These are phyloP conservation scores for Puccinia novopanici DNA, from an alignment of 1,284 basidiomycete genomes.

Conservation along the genomic window DNA sequence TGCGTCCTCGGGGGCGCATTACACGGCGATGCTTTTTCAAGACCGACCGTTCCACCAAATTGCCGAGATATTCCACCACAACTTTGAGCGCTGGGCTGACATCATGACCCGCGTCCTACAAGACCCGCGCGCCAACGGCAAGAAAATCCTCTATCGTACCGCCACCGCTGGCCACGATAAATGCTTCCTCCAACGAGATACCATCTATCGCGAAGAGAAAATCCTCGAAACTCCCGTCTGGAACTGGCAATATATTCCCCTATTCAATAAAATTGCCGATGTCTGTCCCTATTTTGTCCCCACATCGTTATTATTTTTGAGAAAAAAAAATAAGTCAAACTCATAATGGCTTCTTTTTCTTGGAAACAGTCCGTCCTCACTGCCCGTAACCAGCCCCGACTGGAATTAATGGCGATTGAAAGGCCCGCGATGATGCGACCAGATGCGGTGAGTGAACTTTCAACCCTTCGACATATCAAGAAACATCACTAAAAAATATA, in stretches of 20 bases:
- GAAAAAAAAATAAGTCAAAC: too few relatives aligned
- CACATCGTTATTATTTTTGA: neutral
- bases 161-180: conserved; percentile 45
- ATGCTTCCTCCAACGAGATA: conserved; percentile 13
- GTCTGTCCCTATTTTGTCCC: neutral
- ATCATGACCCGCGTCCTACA: conserved; percentile 35
- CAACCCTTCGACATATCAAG: too few relatives aligned
- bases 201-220: conserved; percentile 26
- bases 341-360: neutral
- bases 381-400: conserved; percentile 35
- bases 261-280: conserved; percentile 45
- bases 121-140: conserved; percentile 38
- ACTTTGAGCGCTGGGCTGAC: conserved; percentile 36
- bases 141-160: conserved; percentile 42
- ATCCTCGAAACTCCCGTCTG: conserved; percentile 34
- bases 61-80: conserved; percentile 33
- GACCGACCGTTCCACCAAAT: conserved; percentile 39
- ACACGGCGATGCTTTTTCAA: conserved; percentile 30
- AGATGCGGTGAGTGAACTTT: conserved; percentile 30
- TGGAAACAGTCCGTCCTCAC: conserved; percentile 28
- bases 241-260: conserved; percentile 46
- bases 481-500: too few relatives aligned
- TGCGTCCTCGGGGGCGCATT: conserved; percentile 43
- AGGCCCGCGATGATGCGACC: conserved; percentile 43
- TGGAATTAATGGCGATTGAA: conserved; percentile 36